Evolutionary conservation across 2,329 filamentous ascomycete species (phyloP), one percentile per base, ranked within the genome.

Genomic region (Aspergillus sp.): DNA sequence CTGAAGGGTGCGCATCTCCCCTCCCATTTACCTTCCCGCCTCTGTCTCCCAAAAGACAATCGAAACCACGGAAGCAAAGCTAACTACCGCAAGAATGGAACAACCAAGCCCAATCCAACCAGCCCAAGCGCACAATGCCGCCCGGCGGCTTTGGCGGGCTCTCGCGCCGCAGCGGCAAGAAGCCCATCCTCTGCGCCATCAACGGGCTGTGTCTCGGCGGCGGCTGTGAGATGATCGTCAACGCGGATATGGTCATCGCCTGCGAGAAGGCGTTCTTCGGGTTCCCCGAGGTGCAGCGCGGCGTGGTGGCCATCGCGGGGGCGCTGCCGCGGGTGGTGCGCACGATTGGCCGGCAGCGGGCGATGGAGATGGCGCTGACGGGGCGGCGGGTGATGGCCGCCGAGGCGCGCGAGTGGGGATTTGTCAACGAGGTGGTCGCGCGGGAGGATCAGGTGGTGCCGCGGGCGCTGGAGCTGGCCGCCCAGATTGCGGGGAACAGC

Each of bases 131-230:
- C 20, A 40, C 6, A 20, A 61, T 64, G 46, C 70, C 71, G 4
- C 40, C 62, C 10, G 64, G 61, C 6, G 75, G 74, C 11, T 77
- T 77, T 52, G 74, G 68, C 31, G 74, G 72, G 1, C 67, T 80
- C 5, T 75, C 76, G 14, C 71, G 72, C 14, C 72, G 77, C 21
- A 63, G 61, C 7, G 76, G 76, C n/a, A 69, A 69, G 42, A 93
- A 93, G 64, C 89, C 89, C 3, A 77, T 93, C 40, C 79, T 93
- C 17, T 87, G 84, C 3, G 89, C 89, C 0, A 85, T 92, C 19
- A 89, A 91, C 63, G 89, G 89, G 1, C 74, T 89, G 13, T 88
- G 86, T 52, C 79, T 89, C 36, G 89, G 89, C 40, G 89, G 89
- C 40, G 89, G 88, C 1, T 84, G 88, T 71, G 89, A 93, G 74